Evolutionary conservation across 2,329 filamentous ascomycete species (phyloP), one percentile per base, ranked within the genome.

Genomic region (Didymella segeticola): DNA sequence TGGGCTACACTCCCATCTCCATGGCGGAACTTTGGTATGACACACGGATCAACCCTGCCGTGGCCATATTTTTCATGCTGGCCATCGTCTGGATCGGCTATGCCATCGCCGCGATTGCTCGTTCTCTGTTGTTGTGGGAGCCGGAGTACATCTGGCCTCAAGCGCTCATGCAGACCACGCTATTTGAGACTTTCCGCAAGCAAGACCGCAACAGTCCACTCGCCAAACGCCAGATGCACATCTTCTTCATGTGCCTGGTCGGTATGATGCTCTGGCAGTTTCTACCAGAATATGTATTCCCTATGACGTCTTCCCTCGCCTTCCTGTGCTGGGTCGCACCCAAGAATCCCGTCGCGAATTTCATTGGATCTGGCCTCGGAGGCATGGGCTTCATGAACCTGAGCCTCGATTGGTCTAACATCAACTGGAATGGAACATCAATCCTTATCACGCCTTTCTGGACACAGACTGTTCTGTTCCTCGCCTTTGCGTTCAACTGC

Each of bases 301-400:
- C 84, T 0, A 82, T 87, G 66, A 75, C 85, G 1, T 82, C 80
- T 7, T 86, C 84, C 0, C 74, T 87, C 7, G 83, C 84, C 2
- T 85, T 86, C 43, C 76, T 87, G 5, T 87, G 85, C 71, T 87
- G 84, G 84, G 83, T 87, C 2, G 84, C 84, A 2, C 84, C 83
- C 1, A 76, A 77, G 14, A 86, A 85, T 59, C 68, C 77, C 2
- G 77, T 54, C 0, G 84, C 83, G 56, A 87, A 86, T 61, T 87
- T 86, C 60, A 72, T 87, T 15, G 84, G 84, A 1, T 80, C 81
- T 4, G 84, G 84, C 0, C 78, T 86, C n/a, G 84, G 84, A 4
- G 84, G 84, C 5, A 85, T 86, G 82, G 84, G 83, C 0, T 80
- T 86, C 54, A 69, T 87, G 30, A 87, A 86, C 53, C 71, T 86